phyloP scores from a whole-genome alignment of 306 rosid species.

The Cucumis sativus region Cucumber_9930_V3 NC_026660.2:16785001-16785500 shows the following conservation, averaged over 20 bases:
- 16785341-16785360: neutral
- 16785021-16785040: constrained; percentile 64
- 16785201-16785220: constrained; percentile 84
- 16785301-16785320: constrained; percentile 18
- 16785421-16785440: neutral
- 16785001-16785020: constrained; percentile 68
- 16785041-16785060: constrained; percentile 89
- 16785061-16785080: constrained; percentile 39
- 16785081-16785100: constrained; percentile 76
- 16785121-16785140: neutral
- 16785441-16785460: neutral
- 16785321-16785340: constrained; percentile 14
- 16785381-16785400: neutral
- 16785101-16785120: constrained; percentile 40
- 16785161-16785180: neutral
- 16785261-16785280: constrained; percentile 53
- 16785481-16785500: neutral
- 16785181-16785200: constrained; percentile 81
- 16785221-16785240: constrained; percentile 85
- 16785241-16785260: constrained; percentile 33
- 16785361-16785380: neutral
- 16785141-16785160: neutral
- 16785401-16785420: neutral
- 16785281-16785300: constrained; percentile 61
- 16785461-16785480: neutral